Percentiles rank a stretch among this genome's conserved stretches.
These are phyloP conservation scores for Dillenia suffruticosa DNA, from an alignment of 164 flowering plant species.

Conservation along the genomic window DNA sequence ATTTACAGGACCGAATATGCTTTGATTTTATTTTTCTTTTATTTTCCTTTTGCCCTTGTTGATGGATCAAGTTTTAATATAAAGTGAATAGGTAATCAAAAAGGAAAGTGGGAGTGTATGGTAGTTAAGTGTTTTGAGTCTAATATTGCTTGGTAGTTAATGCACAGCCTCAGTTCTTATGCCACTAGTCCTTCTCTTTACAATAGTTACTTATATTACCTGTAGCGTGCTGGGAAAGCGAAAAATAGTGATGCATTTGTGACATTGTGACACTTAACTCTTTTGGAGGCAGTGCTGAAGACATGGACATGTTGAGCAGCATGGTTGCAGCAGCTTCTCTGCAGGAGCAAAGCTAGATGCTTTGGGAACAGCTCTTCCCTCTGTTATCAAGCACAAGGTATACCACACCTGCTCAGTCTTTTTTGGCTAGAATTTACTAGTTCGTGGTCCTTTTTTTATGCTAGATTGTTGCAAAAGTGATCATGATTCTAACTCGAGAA, in stretches of 20 bases:
- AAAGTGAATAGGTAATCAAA: no score
- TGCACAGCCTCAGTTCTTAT: no score
- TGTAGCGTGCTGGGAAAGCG: slow-evolving; percentile 43
- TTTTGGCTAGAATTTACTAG: no score
- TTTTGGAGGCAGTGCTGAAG: slow-evolving; percentile 28
- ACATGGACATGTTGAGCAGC: slow-evolving; percentile 53
- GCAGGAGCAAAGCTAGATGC: slow-evolving; percentile 64
- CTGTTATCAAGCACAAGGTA: slow-evolving; percentile 69
- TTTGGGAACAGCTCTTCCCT: slow-evolving; percentile 84
- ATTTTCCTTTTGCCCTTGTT: no score
- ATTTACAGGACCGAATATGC: no score
- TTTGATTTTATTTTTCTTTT: no score
- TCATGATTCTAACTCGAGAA: neutral
- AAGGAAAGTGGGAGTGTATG: no score
- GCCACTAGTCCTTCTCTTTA: neutral
- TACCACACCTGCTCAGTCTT: no score
- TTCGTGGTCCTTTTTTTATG: neutral
- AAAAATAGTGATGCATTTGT: slow-evolving; percentile 36
- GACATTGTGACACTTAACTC: slow-evolving; percentile 24
- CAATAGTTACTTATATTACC: neutral
- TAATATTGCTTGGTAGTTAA: no score
- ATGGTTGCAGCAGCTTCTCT: slow-evolving; percentile 73
- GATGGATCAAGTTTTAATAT: no score
- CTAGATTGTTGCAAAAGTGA: neutral
- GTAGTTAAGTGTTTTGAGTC: no score